Base-by-base conservation (phyloP, 2,329 filamentous ascomycete genomes). In the Botrytis fragariae region DNA sequence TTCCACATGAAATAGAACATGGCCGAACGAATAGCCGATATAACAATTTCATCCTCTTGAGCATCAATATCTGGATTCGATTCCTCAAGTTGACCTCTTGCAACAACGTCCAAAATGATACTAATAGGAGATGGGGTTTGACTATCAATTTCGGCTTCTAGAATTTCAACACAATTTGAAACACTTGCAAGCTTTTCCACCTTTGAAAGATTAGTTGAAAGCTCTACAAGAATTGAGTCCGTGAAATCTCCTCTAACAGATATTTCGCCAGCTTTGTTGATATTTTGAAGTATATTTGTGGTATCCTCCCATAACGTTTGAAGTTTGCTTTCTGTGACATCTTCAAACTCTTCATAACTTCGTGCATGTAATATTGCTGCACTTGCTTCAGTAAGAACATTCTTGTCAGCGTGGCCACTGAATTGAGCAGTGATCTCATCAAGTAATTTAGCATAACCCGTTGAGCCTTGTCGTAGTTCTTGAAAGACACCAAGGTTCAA, bases 1-100 rank as follows among this genome's bases (percentile, higher is more conserved):
- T 96, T 95, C 96, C 96, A 99, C 90, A 97, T 93, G 81, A 98
- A 97, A 83, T 98, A 98, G 83, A 97, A 94, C 64, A 94, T 87
- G 69, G 92, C 87, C 2, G 91, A 87, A 76, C 92, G 92, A 79
- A 97, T 92, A 44, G 94, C 91, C 78, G 91, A 92, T 2, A 89
- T 86, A 10, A 94, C 90, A 61, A 96, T 86, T 76, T 93, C 90
- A 77, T 96, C 93, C 81, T 98, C 95, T 20, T 93, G 85, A 61
- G 90, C 90, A 75, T 94, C 92, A 39, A 91, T 86, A 22, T 92
- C 91, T 61, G 91, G 88, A 72, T 94, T 89, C 4, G 77, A 75
- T 42, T 91, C 90, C 70, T 88, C 87, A 62, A 91, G 89, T 69
- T 91, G 87, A 68, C 93, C 95, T 64, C 95, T 92, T 76, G 91